Percentiles rank a stretch among this genome's conserved stretches.
phyloP scores from a whole-genome alignment of 257 asterid species.

The Solanum rostratum region DNA sequence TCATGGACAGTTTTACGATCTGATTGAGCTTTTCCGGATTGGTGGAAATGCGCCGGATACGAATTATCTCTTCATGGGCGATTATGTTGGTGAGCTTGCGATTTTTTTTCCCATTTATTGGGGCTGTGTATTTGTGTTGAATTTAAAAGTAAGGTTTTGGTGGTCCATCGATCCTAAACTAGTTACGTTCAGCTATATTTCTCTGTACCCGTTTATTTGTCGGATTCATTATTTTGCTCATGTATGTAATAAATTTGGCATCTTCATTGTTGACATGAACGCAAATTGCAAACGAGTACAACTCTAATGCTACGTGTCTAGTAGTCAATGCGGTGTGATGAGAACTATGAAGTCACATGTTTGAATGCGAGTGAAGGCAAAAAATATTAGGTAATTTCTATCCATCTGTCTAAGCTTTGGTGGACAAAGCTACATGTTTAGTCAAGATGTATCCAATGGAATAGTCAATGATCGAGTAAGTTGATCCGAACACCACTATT shows the following conservation, averaged over 20 bases:
- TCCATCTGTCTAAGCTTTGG: background rate
- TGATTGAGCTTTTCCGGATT: conserved; percentile 77
- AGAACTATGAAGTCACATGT: background rate
- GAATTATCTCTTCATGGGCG: conserved; percentile 93
- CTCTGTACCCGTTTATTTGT: background rate
- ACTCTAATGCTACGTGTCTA: background rate
- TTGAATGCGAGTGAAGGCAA: background rate
- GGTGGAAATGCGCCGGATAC: conserved; percentile 90
- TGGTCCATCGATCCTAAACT: background rate
- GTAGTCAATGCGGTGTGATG: background rate
- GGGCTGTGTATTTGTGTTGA: background rate
- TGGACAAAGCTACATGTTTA: background rate
- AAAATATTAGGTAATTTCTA: too few species aligned
- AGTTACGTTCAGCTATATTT: background rate
- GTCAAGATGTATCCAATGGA: background rate
- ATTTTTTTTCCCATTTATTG: background rate
- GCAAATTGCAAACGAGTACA: background rate
- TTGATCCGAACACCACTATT: background rate
- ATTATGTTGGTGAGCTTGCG: conserved; percentile 70
- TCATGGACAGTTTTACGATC: conserved; percentile 88
- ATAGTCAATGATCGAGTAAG: background rate
- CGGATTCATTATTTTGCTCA: background rate
- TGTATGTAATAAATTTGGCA: background rate
- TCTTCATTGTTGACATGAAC: background rate
- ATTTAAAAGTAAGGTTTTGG: background rate